phyloP scores from a whole-genome alignment of 768 basidiomycete species.

The Roridomyces roridus region DNA sequence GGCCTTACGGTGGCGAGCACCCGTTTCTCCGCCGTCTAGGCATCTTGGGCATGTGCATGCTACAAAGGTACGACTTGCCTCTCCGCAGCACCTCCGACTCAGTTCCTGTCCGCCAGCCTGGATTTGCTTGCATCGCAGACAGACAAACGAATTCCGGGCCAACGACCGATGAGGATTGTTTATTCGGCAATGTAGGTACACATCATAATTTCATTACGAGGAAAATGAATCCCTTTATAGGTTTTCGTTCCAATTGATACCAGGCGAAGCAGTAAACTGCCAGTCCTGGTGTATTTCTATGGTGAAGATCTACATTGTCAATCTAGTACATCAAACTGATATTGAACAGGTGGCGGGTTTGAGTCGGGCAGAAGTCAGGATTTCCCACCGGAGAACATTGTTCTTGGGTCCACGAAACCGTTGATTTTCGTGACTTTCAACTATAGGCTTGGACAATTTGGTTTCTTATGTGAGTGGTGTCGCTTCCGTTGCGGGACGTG shows the following conservation, averaged over 20 bases:
- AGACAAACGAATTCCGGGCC: conserved; percentile 33
- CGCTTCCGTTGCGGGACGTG: not conserved
- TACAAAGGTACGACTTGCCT: conserved; percentile 29
- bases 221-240: conserved; percentile 4
- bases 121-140: conserved; percentile 39
- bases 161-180: conserved; percentile 47
- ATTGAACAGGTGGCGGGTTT: conserved; percentile 45
- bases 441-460: conserved; percentile 49
- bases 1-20: conserved; percentile 46
- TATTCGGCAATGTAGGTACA: conserved; percentile 46
- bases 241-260: conserved; percentile 24
- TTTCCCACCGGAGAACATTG: conserved; percentile 37
- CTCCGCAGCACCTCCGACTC: not conserved
- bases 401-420: conserved; percentile 36
- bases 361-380: conserved; percentile 42
- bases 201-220: not conserved
- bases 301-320: conserved; percentile 29
- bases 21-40: conserved; percentile 43
- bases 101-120: conserved; percentile 36
- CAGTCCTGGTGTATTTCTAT: conserved; percentile 50
- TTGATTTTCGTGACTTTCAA: conserved; percentile 49
- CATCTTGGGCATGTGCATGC: conserved; percentile 45
- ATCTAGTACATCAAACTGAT: not conserved
- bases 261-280: conserved; percentile 15
- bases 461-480: conserved; percentile 41